Evolutionary conservation across 2,329 filamentous ascomycete species (phyloP).

Genomic region (Bipolaris gigantea): DNA sequence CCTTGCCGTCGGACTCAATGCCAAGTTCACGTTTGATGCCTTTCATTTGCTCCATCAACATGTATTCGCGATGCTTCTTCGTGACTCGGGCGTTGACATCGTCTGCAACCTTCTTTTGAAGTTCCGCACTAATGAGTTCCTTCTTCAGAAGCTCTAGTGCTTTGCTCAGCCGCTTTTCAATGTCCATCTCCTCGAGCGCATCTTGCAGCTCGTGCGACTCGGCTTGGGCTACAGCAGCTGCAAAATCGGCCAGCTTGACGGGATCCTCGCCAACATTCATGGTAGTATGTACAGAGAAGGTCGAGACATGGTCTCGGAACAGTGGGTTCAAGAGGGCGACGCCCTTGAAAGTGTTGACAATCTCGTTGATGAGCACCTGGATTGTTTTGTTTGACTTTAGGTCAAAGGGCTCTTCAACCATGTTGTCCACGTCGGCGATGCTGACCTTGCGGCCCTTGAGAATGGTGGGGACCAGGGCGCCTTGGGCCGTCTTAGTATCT

Average conservation of each 20-base stretch:
- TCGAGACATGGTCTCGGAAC: slow-evolving; percentile 96
- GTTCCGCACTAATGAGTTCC: slow-evolving; percentile 95
- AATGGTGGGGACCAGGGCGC: slow-evolving; percentile 87
- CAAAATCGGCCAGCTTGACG: slow-evolving; percentile 93
- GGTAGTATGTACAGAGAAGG: slow-evolving; percentile 77
- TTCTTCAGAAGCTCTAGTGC: slow-evolving; percentile 92
- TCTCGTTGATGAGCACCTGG: slow-evolving; percentile 91
- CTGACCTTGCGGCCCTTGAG: slow-evolving; percentile 89
- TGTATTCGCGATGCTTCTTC: slow-evolving; percentile 96
- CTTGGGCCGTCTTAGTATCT: slow-evolving; percentile 52
- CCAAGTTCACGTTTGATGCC: slow-evolving; percentile 93
- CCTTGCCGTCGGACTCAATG: slow-evolving; percentile 96
- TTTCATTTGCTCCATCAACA: slow-evolving; percentile 99
- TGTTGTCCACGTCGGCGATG: slow-evolving; percentile 92
- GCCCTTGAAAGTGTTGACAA: slow-evolving; percentile 98
- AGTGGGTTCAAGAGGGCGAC: slow-evolving; percentile 91
- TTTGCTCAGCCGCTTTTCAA: slow-evolving; percentile 91
- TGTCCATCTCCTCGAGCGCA: slow-evolving; percentile 82
- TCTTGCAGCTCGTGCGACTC: slow-evolving; percentile 91
- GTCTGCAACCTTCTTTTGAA: slow-evolving; percentile 96
- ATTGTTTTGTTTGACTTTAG: slow-evolving; percentile 87
- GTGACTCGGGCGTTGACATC: slow-evolving; percentile 97
- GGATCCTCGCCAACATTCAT: slow-evolving; percentile 95
- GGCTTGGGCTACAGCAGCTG: slow-evolving; percentile 84
- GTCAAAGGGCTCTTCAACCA: slow-evolving; percentile 85